A percentile compares a stretch with the other conserved stretches of the same genome.
Conservation (phyloP, 2,329 filamentous ascomycete species). For the Colletotrichum paranaense region DNA sequence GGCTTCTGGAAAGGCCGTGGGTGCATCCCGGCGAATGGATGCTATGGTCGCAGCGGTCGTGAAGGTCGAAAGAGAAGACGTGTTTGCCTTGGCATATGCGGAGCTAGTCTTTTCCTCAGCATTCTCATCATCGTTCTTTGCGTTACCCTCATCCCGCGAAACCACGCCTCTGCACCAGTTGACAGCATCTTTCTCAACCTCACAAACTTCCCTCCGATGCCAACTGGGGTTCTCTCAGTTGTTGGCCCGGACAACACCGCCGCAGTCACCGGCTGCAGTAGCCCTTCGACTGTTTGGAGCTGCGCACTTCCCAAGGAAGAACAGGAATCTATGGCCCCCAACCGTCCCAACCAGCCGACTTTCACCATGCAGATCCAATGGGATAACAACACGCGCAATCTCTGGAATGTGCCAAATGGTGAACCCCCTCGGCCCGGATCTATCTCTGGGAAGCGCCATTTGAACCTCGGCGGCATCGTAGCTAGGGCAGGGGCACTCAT, state of each 20-base stretch:
- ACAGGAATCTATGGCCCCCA: conserved; percentile 72
- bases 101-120: conserved; percentile 64
- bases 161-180: conserved; percentile 32
- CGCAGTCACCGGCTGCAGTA: conserved; percentile 76
- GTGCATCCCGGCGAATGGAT: conserved; percentile 71
- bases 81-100: conserved; percentile 65
- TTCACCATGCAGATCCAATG: conserved; percentile 84
- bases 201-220: conserved; percentile 87
- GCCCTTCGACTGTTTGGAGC: conserved; percentile 83
- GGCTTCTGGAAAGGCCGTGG: conserved; percentile 74
- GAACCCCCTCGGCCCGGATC: conserved; percentile 43
- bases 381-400: conserved; percentile 67
- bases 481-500: conserved; percentile 34
- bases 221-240: conserved; percentile 84
- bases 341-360: conserved; percentile 76
- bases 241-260: conserved; percentile 76
- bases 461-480: conserved; percentile 18
- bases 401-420: conserved; percentile 61
- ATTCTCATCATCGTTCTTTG: conserved; percentile 69
- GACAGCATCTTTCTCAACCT: conserved; percentile 81
- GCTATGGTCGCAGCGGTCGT: conserved; percentile 71
- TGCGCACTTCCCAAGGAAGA: conserved; percentile 85
- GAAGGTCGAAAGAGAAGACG: conserved; percentile 73
- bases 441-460: conserved; percentile 7
- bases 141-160: conserved; percentile 63